Base-by-base conservation (phyloP, 441 rosid genomes). In the Eutrema salsugineum region DNA sequence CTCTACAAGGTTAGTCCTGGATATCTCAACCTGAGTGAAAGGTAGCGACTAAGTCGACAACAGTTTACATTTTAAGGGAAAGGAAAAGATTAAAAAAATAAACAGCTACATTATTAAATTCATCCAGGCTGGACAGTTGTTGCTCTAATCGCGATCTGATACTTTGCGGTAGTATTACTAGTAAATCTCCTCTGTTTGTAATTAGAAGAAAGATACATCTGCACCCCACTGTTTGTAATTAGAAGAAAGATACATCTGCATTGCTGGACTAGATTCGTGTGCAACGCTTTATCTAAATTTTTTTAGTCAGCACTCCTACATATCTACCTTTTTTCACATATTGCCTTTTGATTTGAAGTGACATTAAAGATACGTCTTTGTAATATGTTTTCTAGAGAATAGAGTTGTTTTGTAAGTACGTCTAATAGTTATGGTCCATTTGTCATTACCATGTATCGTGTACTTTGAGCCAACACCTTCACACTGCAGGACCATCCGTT, bases 401-500 rank as follows among this genome's bases (percentile, higher is more conserved):
- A 22, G 10, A 33, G 40, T 9, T 74, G 49, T 68, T 19, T 40
- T 2, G 8, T 47, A 46, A 69, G 58, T 15, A 59, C 2, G 1
- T 71, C 27, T 65, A 55, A 22, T 28, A 36, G 32, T 8, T 64
- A 36, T 53, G 20, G n/a, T 68, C 55, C 51, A 36, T 33, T 60
- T n/a, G 22, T 36, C 65, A 36, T 36, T 11, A 17, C 47, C 50
- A 12, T 44, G 17, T 38, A 22, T 14, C 17, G 2, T 19, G 30
- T 30, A 46, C 30, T 51, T 66, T 7, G 6, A 33, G 11, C 32
- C 64, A 56, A 56, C 27, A 49, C 56, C 33, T 64, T 40, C 22
- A 61, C 73, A 65, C 68, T 79, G 82, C 89, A 96, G 99, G 87
- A 90, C 86, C 43, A 90, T 96, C 69, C 97, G 98, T 67, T 86